Evolutionary conservation across 108 stramenopile species (phyloP).

Genomic region (Skeletonema potamos): DNA sequence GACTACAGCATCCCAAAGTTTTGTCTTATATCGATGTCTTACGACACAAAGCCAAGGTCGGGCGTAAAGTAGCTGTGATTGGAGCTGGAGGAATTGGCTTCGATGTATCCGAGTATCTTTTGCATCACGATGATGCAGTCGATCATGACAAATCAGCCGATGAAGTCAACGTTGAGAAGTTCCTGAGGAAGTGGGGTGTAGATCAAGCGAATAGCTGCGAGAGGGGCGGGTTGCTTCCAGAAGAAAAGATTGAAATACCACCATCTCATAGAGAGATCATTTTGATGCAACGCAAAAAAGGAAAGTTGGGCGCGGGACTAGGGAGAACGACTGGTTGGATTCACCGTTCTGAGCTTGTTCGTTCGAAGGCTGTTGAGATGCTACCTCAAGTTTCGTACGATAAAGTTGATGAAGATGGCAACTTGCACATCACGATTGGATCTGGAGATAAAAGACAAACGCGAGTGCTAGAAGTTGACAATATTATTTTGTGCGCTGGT

Average conservation of each 20-base stretch:
- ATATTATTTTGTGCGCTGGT: slow-evolving; percentile 94
- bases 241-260: slow-evolving; percentile 24
- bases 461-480: slow-evolving; percentile 88
- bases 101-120: slow-evolving; percentile 94
- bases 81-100: slow-evolving; percentile 99
- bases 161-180: slow-evolving; percentile 67
- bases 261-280: slow-evolving; percentile 67
- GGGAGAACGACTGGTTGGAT: slow-evolving; percentile 99
- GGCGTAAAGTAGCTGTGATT: slow-evolving; percentile 90
- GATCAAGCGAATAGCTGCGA: slow-evolving; percentile 61
- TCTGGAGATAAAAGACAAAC: slow-evolving; percentile 54
- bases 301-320: slow-evolving; percentile 87
- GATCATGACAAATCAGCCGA: slow-evolving; percentile 54
- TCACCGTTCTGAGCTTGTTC: slow-evolving; percentile 87
- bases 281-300: slow-evolving; percentile 93
- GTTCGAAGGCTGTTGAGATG: slow-evolving; percentile 85
- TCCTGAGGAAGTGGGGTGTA: slow-evolving; percentile 93
- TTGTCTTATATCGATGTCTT: slow-evolving; percentile 95
- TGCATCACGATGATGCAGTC: slow-evolving; percentile 60
- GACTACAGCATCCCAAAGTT: slow-evolving; percentile 89
- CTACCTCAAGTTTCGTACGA: slow-evolving; percentile 84
- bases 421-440: slow-evolving; percentile 78
- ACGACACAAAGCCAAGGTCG: slow-evolving; percentile 74
- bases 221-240: slow-evolving; percentile 64
- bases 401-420: slow-evolving; percentile 88